These are phyloP conservation scores for Stygiomarasmius scandens DNA, from an alignment of 1,284 basidiomycete genomes.

Conservation along the genomic window DNA sequence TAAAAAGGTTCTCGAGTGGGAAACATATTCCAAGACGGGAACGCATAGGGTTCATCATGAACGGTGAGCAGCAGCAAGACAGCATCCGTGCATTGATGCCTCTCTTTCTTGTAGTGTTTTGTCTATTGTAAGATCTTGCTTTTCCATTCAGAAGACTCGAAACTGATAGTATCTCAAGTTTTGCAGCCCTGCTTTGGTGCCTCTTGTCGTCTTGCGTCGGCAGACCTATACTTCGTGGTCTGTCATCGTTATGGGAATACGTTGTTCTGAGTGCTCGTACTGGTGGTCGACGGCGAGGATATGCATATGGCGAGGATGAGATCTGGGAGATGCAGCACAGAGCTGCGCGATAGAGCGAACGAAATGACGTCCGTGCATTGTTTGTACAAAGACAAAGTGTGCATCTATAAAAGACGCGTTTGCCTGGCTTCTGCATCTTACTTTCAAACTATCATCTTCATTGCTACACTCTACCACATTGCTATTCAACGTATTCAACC, in stretches of 20 bases:
- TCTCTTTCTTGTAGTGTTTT: constrained; percentile 35
- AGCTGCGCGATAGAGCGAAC: constrained; percentile 29
- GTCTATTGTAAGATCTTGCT: constrained; percentile 44
- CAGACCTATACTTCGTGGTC: constrained; percentile 41
- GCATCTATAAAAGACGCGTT: constrained; percentile 2
- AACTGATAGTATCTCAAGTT: constrained; percentile 33
- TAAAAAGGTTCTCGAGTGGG: too few species aligned
- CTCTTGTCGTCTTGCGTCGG: constrained; percentile 69
- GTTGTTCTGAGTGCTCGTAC: constrained; percentile 33
- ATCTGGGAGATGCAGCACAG: constrained; percentile 65
- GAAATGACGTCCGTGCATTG: constrained; percentile 11
- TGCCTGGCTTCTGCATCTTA: constrained; percentile 13
- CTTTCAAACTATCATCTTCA: constrained; percentile 19
- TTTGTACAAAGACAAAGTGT: constrained; percentile 10
- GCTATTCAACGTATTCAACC: constrained; percentile 20
- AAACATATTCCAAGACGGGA: constrained; percentile 4
- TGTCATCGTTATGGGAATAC: constrained; percentile 52
- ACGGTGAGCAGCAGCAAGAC: constrained; percentile 15
- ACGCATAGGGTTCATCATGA: constrained; percentile 10
- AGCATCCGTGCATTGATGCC: constrained; percentile 29
- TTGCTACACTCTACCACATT: constrained; percentile 11
- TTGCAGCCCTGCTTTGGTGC: constrained; percentile 60
- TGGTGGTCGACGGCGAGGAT: constrained; percentile 24
- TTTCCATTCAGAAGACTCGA: constrained; percentile 17
- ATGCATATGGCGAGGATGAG: constrained; percentile 47